phyloP scores from a whole-genome alignment of 495 filamentous ascomycete genomes.

The Echria macrotheca region DNA sequence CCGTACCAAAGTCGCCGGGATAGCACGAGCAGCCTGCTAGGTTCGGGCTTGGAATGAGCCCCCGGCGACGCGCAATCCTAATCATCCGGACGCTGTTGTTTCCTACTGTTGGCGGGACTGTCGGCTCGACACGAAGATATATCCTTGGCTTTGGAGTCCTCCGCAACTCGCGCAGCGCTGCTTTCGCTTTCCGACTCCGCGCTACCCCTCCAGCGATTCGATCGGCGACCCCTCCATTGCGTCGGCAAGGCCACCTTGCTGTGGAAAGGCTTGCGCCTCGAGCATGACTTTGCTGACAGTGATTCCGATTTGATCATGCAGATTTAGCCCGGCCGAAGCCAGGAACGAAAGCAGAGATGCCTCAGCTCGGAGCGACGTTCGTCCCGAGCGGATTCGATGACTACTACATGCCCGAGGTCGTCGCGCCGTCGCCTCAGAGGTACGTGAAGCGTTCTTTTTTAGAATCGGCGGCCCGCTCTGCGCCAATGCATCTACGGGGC shows the following conservation, averaged over 20 bases:
- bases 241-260: not conserved
- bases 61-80: no score
- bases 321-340: slow-evolving; percentile 26
- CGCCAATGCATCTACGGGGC: slow-evolving; percentile 2
- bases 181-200: not conserved
- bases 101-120: no score
- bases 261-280: not conserved
- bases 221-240: no score
- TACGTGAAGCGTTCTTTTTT: slow-evolving; percentile 38
- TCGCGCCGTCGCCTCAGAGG: slow-evolving; percentile 80
- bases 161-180: not conserved
- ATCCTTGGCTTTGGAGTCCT: not conserved
- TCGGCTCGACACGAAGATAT: no score
- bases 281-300: not conserved
- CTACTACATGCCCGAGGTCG: slow-evolving; percentile 66
- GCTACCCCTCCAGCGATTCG: not conserved
- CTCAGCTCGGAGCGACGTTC: slow-evolving; percentile 74
- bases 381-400: slow-evolving; percentile 85
- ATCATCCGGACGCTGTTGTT: no score
- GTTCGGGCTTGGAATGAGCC: no score
- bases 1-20: not conserved
- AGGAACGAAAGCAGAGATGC: slow-evolving; percentile 34
- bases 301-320: slow-evolving; percentile 32
- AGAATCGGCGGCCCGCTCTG: slow-evolving; percentile 5
- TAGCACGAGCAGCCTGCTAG: not conserved